Base-by-base conservation (phyloP, 192 early-diverging fungal genomes). In the Oehlia diaphana region DNA sequence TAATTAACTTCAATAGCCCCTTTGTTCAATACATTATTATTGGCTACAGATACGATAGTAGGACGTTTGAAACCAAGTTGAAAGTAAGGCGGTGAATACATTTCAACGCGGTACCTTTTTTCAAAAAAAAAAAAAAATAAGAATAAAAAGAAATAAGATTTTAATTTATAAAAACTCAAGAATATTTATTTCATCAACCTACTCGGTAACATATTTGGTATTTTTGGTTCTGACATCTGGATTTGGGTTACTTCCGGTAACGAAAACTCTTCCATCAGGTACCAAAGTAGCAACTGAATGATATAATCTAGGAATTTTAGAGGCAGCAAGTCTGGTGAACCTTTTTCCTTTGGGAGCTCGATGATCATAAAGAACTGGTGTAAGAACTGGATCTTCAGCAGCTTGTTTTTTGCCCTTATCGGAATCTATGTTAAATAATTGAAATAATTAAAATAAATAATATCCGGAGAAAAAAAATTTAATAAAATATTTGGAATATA, bases 261-360 rank as follows among this genome's bases (percentile, higher is more conserved):
- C 77, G 23, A 85, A 75, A 42, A 87, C 78, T 31, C 78, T 80
- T 13, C 84, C 86, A 70, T 85, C 82, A 10, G 87, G 78, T 10
- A 90, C 35, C 3, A 84, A 81, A 44, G 86, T 81, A 13, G 88
- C 84, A 33, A 87, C 84, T 0, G 90, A 91, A 76, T 93, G 92
- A 80, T 93, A 93, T 35, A 92, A 78, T 3, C 92, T 80, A 9
- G 90, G 83, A 72, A 92, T 90, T 71, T 58, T 72, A 82, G 39
- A 76, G 21, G 1, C 53, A 65, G 26, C 49, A 33, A 7, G 72
- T 26, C 13, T 82, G 10, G 81, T 83, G 72, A 87, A 83, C 23
- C 76, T 63, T 9, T 74, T 69, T 39, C 75, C 86, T 14, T 31
- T 47, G 2, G 81, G 74, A 21, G 42, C 82, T 69, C 14, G 61